Percentiles rank a stretch among this genome's conserved stretches.
These are phyloP conservation scores for Suillus decipiens DNA, from an alignment of 768 basidiomycete species.

Conservation along the genomic window DNA sequence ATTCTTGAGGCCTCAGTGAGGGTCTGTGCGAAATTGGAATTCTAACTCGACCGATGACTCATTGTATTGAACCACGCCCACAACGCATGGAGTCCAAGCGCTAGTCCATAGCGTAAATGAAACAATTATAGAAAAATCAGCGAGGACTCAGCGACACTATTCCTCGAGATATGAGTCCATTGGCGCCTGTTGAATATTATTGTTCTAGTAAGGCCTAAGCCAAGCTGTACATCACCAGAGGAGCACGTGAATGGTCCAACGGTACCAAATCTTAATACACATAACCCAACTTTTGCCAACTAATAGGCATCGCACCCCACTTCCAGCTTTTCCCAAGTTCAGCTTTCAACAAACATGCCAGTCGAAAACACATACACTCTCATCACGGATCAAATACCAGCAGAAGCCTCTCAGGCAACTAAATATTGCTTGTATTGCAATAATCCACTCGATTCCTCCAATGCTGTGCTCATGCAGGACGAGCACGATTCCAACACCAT, in stretches of 20 bases:
- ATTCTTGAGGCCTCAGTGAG: background rate
- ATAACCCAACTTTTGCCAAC: background rate
- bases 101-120: background rate
- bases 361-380: background rate
- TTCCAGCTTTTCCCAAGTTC: background rate
- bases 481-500: slow-evolving; percentile 35
- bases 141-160: background rate
- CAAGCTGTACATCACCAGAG: background rate
- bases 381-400: background rate
- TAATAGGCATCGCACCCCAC: background rate
- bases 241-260: background rate
- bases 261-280: slow-evolving; percentile 2
- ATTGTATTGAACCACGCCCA: background rate
- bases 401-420: slow-evolving; percentile 21
- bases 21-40: background rate
- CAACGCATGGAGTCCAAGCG: background rate
- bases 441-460: slow-evolving; percentile 31
- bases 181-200: background rate
- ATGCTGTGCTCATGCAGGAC: slow-evolving; percentile 29
- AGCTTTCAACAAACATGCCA: slow-evolving; percentile 3
- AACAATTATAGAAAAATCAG: background rate
- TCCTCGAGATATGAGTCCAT: background rate
- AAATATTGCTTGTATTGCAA: slow-evolving; percentile 37
- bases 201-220: background rate
- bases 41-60: background rate